Conservation (phyloP, 202 grass and related monocot genomes). For the Saccharum hybrid region DNA sequence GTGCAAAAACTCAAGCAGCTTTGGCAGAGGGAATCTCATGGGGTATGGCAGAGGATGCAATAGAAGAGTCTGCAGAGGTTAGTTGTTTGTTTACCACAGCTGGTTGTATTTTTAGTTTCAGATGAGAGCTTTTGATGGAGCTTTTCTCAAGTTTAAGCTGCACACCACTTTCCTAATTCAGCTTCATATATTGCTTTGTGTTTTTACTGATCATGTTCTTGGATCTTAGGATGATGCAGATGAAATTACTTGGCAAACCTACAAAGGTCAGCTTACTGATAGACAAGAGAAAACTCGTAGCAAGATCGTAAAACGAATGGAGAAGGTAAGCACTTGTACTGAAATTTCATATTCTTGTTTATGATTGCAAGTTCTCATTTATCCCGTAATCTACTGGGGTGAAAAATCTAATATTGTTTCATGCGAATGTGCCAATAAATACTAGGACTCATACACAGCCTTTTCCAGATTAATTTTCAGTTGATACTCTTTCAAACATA, state of each 20-base stretch:
- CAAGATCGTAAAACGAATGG: slow-evolving; percentile 96
- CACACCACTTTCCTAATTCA: slow-evolving; percentile 10
- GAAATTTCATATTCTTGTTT: slow-evolving; percentile 7
- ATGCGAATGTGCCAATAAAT: slow-evolving; percentile 16
- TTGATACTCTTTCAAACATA: slow-evolving; percentile 13
- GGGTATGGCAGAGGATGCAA: slow-evolving; percentile 93
- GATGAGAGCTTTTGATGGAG: slow-evolving; percentile 5
- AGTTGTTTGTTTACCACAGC: slow-evolving; percentile 27
- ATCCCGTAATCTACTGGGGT: background rate
- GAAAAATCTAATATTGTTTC: slow-evolving; percentile 15
- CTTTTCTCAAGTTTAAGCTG: slow-evolving; percentile 17
- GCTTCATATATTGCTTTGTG: slow-evolving; percentile 24
- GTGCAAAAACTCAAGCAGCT: slow-evolving; percentile 86
- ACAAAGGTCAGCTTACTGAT: slow-evolving; percentile 92
- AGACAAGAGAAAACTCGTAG: slow-evolving; percentile 94
- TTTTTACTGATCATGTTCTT: slow-evolving; percentile 31
- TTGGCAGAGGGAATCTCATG: slow-evolving; percentile 95
- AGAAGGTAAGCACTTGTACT: slow-evolving; percentile 66
- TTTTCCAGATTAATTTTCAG: slow-evolving; percentile 4
- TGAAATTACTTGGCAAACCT: slow-evolving; percentile 98
- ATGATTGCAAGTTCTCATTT: background rate
- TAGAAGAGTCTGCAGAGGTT: slow-evolving; percentile 79
- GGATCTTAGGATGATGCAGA: slow-evolving; percentile 80
- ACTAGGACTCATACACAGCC: background rate
- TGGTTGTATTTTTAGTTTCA: slow-evolving; percentile 20